Percentiles rank a stretch among this genome's conserved stretches.
Evolutionary conservation across 2,329 filamentous ascomycete species (phyloP).

Genomic region (Pseudogymnoascus sp.): DNA sequence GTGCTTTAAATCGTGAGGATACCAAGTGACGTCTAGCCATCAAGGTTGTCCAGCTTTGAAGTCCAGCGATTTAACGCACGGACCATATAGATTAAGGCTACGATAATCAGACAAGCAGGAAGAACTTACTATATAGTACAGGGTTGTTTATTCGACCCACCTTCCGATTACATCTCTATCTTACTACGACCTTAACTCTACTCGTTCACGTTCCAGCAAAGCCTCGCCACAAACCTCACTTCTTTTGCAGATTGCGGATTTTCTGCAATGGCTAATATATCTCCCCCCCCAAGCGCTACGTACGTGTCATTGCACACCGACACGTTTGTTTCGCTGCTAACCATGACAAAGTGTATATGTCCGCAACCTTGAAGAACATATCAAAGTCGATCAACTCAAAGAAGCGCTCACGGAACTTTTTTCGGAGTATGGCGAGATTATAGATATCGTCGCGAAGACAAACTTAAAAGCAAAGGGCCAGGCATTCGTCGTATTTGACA

Average conservation of each 20-base stretch:
- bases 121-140: neutral
- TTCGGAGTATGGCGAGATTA: slow-evolving; percentile 75
- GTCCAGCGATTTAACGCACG: neutral
- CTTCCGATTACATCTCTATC: neutral
- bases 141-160: neutral
- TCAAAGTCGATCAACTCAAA: slow-evolving; percentile 72
- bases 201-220: neutral
- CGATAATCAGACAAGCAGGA: neutral
- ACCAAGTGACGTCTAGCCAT: slow-evolving; percentile 2
- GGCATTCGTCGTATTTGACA: slow-evolving; percentile 88
- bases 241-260: neutral
- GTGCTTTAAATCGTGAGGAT: neutral
- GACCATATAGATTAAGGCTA: neutral
- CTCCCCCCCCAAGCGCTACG: slow-evolving; percentile 48
- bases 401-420: slow-evolving; percentile 71
- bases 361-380: slow-evolving; percentile 85
- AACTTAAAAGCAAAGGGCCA: slow-evolving; percentile 91
- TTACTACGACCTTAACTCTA: neutral
- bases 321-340: slow-evolving; percentile 37
- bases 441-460: slow-evolving; percentile 81
- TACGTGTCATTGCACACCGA: slow-evolving; percentile 69
- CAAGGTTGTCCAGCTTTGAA: slow-evolving; percentile 4
- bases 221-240: neutral
- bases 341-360: slow-evolving; percentile 50
- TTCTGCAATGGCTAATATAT: slow-evolving; percentile 2